These are phyloP conservation scores for Penicillium silybi DNA, from an alignment of 495 filamentous ascomycete species.

Conservation along the genomic window DNA sequence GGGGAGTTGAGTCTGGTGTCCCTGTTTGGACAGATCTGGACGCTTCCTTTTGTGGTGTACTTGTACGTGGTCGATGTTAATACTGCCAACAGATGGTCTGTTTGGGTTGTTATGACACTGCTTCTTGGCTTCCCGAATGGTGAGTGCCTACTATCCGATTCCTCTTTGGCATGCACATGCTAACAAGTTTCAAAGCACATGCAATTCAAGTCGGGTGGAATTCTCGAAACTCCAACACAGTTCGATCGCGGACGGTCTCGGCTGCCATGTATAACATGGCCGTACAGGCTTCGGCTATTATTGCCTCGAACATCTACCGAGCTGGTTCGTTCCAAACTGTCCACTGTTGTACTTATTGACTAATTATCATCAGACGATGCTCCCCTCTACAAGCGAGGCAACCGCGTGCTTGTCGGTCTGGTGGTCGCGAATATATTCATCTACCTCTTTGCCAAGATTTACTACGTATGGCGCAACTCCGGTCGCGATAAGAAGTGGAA, in stretches of 20 bases:
- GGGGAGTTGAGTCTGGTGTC: slow-evolving; percentile 47
- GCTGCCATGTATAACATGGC: slow-evolving; percentile 56
- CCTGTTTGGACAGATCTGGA: slow-evolving; percentile 49
- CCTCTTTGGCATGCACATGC: neutral
- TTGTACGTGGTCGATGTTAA: slow-evolving; percentile 44
- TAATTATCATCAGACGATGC: slow-evolving; percentile 51
- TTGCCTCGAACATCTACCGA: slow-evolving; percentile 53
- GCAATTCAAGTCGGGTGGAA: slow-evolving; percentile 37
- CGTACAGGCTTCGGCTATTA: slow-evolving; percentile 47
- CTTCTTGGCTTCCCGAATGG: slow-evolving; percentile 55
- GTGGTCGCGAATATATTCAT: slow-evolving; percentile 40
- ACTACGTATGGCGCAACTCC: slow-evolving; percentile 40
- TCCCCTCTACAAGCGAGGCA: slow-evolving; percentile 53
- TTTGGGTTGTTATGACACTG: slow-evolving; percentile 53
- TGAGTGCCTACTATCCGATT: slow-evolving; percentile 36
- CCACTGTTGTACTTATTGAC: neutral
- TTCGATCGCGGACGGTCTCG: slow-evolving; percentile 53
- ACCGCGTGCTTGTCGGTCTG: slow-evolving; percentile 46
- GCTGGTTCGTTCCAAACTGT: slow-evolving; percentile 40
- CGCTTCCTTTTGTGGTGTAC: slow-evolving; percentile 54
- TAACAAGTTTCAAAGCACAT: slow-evolving; percentile 22
- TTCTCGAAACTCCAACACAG: slow-evolving; percentile 53
- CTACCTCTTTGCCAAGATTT: slow-evolving; percentile 36
- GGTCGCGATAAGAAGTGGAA: slow-evolving; percentile 28
- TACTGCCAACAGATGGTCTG: slow-evolving; percentile 48